A percentile compares a stretch with the other conserved stretches of the same genome.
Conservation (phyloP, 306 rosid genomes). For the barrel medic (Medicago truncatula) region DNA sequence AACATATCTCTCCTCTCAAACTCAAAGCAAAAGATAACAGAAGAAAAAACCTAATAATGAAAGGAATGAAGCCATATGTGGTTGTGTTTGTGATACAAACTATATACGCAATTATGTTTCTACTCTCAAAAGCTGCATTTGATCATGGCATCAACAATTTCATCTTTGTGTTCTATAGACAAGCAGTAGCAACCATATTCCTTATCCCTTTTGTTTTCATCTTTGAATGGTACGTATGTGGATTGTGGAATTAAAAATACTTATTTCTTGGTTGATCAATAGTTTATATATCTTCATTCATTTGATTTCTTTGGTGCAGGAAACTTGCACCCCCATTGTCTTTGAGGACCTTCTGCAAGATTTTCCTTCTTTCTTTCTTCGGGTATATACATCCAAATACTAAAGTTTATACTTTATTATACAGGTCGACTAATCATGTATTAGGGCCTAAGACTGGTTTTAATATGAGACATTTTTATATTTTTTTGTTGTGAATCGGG, state of each 20-base stretch:
- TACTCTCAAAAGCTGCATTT: conserved; percentile 69
- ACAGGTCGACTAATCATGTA: too few species aligned
- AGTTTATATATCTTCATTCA: too few species aligned
- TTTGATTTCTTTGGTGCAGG: conserved; percentile 39
- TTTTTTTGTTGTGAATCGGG: too few species aligned
- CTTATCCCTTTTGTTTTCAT: conserved; percentile 55
- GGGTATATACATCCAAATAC: conserved; percentile 51
- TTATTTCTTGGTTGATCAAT: too few species aligned
- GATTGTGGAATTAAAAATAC: too few species aligned
- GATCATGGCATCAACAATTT: conserved; percentile 72
- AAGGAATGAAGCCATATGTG: conserved; percentile 45
- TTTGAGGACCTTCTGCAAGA: conserved; percentile 63
- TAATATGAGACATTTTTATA: too few species aligned
- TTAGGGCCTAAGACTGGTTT: too few species aligned
- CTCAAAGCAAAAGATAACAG: neutral
- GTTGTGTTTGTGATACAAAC: conserved; percentile 56
- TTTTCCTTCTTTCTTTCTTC: conserved; percentile 62
- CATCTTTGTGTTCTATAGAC: conserved; percentile 70
- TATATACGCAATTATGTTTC: conserved; percentile 63
- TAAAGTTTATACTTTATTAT: neutral
- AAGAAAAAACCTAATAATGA: neutral
- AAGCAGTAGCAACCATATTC: conserved; percentile 59
- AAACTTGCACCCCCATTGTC: conserved; percentile 58
- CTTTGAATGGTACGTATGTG: conserved; percentile 52
- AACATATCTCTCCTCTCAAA: neutral